Conservation (phyloP, 2,329 filamentous ascomycete species). For the Arthrinium puccinioides region DNA sequence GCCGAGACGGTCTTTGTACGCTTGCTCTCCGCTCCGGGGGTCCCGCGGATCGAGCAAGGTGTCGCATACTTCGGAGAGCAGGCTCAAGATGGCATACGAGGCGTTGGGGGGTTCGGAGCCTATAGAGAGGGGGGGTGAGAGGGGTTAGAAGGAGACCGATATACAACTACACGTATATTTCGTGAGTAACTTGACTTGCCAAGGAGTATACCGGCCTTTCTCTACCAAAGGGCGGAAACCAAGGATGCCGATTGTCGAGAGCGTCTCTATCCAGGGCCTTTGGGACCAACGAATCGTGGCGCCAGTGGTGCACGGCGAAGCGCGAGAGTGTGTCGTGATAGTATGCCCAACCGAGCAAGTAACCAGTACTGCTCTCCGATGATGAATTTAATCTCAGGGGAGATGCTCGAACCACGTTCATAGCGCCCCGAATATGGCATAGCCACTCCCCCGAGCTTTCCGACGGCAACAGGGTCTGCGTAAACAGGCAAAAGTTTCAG, state of each 20-base stretch:
- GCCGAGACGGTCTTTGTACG: slow-evolving; percentile 9
- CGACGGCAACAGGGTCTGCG: slow-evolving; percentile 14
- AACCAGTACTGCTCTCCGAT: slow-evolving; percentile 3
- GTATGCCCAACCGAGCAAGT: slow-evolving; percentile 20
- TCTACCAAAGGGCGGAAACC: too few species aligned
- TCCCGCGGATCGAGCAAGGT: slow-evolving; percentile 14
- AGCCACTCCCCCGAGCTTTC: slow-evolving; percentile 20
- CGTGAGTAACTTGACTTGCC: too few species aligned
- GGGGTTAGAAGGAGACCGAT: too few species aligned
- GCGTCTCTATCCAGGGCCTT: too few species aligned
- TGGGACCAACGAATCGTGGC: slow-evolving; percentile 5
- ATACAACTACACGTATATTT: too few species aligned
- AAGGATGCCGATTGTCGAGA: too few species aligned
- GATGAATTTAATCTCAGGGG: slow-evolving; percentile 4
- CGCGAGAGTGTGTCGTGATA: slow-evolving; percentile 20
- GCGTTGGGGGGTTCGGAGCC: slow-evolving; percentile 6
- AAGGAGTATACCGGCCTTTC: too few species aligned
- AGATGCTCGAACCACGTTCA: slow-evolving; percentile 9
- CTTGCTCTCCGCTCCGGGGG: slow-evolving; percentile 6
- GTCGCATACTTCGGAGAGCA: slow-evolving; percentile 15
- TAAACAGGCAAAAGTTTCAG: too few species aligned
- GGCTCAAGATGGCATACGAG: slow-evolving; percentile 10
- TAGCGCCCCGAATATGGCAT: slow-evolving; percentile 17
- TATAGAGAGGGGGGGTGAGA: neutral
- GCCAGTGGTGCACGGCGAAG: slow-evolving; percentile 21